Conservation (phyloP, 371 early-diverging fungal species). For the Rhizopus arrhizus region DNA sequence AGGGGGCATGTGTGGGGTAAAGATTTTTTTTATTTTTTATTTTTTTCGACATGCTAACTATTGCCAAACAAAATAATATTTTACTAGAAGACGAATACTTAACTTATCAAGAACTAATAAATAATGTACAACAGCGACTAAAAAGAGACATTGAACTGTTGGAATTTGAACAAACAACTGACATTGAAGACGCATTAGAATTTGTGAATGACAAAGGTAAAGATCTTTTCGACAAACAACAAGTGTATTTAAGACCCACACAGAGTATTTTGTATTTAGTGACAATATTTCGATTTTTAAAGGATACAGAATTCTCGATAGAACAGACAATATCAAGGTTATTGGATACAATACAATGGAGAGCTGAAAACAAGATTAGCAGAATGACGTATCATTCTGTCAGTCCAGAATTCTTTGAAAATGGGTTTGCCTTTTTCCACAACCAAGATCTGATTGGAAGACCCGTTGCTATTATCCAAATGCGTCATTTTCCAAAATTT, state of each 20-base stretch:
- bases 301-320: slow-evolving; percentile 21
- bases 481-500: slow-evolving; percentile 50
- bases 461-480: slow-evolving; percentile 46
- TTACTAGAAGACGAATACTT: slow-evolving; percentile 29
- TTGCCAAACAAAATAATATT: slow-evolving; percentile 24
- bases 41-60: slow-evolving; percentile 17
- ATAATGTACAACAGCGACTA: slow-evolving; percentile 19
- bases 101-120: slow-evolving; percentile 11
- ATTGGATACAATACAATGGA: slow-evolving; percentile 49
- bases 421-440: slow-evolving; percentile 48
- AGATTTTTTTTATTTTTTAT: slow-evolving; percentile 4
- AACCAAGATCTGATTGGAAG: slow-evolving; percentile 46
- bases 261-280: slow-evolving; percentile 11
- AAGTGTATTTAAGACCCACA: background rate
- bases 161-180: slow-evolving; percentile 13
- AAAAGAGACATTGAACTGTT: slow-evolving; percentile 26
- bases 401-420: slow-evolving; percentile 36
- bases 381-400: slow-evolving; percentile 34
- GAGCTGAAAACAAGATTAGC: slow-evolving; percentile 30
- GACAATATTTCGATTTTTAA: slow-evolving; percentile 29
- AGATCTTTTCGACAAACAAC: background rate
- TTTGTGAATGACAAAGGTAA: slow-evolving; percentile 40
- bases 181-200: slow-evolving; percentile 29
- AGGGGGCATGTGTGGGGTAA: background rate
- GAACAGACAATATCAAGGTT: slow-evolving; percentile 24